Evolutionary conservation across 108 stramenopile species (phyloP).

Genomic region (Aurantiochytrium sp.): DNA sequence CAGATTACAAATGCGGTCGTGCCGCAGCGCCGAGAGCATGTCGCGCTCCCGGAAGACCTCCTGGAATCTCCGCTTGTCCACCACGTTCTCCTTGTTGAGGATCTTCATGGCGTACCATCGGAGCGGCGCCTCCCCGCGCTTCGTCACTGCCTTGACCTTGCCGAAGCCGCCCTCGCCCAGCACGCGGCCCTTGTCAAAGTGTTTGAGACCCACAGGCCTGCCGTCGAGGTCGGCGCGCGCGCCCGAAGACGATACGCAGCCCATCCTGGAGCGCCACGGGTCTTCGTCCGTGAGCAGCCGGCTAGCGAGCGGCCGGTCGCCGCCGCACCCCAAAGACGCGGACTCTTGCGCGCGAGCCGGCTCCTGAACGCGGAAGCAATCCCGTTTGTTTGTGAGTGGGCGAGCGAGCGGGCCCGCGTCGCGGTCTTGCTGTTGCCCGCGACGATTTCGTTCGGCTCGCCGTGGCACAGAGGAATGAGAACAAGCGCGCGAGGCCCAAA

Average conservation of each 20-base stretch:
- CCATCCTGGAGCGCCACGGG: background rate
- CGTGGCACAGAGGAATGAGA: too few relatives aligned
- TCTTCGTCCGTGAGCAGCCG: too few relatives aligned
- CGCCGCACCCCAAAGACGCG: too few relatives aligned
- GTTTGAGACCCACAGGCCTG: background rate
- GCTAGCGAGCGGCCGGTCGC: too few relatives aligned
- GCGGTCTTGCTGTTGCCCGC: too few relatives aligned
- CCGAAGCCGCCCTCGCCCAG: slow-evolving; percentile 13
- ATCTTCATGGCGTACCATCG: slow-evolving; percentile 5
- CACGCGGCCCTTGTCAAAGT: background rate
- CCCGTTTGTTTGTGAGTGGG: too few relatives aligned
- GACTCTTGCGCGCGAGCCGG: too few relatives aligned
- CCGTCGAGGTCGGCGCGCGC: background rate
- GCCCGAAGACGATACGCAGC: background rate
- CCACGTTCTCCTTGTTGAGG: slow-evolving; percentile 9
- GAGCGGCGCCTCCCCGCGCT: background rate
- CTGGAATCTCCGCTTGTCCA: background rate
- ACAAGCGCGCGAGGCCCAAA: too few relatives aligned
- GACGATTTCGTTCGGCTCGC: too few relatives aligned
- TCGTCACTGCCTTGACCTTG: slow-evolving; percentile 21
- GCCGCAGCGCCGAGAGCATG: slow-evolving; percentile 6
- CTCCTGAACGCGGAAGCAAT: too few relatives aligned
- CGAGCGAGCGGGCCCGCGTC: too few relatives aligned
- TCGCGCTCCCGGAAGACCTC: slow-evolving; percentile 26
- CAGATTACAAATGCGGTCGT: slow-evolving; percentile 26